phyloP scores from a whole-genome alignment of 1,284 basidiomycete species.

The Ganoderma leucocontextum region DNA sequence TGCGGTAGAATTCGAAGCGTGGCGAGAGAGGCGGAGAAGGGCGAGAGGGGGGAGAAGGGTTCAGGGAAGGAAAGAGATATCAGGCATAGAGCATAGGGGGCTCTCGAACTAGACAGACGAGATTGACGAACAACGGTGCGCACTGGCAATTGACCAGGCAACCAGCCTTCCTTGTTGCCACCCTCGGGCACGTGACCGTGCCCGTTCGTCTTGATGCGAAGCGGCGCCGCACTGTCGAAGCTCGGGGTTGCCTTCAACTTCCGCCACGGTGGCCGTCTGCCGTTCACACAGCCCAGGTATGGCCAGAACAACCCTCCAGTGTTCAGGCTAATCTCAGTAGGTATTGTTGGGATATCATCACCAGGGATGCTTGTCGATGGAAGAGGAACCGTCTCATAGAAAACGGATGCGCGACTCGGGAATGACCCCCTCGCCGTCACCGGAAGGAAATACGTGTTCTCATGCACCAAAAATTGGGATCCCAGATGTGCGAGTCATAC shows the following conservation, averaged over 20 bases:
- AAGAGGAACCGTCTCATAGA: neutral
- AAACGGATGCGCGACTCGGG: neutral
- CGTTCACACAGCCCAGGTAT: neutral
- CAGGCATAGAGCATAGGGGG: constrained; percentile 11
- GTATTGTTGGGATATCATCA: neutral
- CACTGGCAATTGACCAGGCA: too few species aligned
- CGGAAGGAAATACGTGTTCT: neutral
- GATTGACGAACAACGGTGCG: neutral
- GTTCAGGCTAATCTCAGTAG: neutral
- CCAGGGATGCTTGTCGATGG: neutral
- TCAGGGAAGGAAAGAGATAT: neutral
- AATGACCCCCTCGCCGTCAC: neutral
- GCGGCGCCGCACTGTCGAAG: neutral
- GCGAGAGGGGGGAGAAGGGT: neutral
- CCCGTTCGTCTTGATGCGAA: neutral
- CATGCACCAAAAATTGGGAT: neutral
- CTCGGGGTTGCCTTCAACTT: neutral
- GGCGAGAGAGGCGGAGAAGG: constrained; percentile 6
- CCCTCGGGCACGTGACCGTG: constrained; percentile 33
- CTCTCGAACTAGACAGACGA: constrained; percentile 4
- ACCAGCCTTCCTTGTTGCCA: constrained; percentile 17
- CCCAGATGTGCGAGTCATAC: neutral
- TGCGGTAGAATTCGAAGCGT: neutral
- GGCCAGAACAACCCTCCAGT: neutral
- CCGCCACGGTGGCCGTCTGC: neutral